Evolutionary conservation across 768 basidiomycete species (phyloP), one percentile per base, ranked within the genome.

Genomic region (Phaeotremella fagi): DNA sequence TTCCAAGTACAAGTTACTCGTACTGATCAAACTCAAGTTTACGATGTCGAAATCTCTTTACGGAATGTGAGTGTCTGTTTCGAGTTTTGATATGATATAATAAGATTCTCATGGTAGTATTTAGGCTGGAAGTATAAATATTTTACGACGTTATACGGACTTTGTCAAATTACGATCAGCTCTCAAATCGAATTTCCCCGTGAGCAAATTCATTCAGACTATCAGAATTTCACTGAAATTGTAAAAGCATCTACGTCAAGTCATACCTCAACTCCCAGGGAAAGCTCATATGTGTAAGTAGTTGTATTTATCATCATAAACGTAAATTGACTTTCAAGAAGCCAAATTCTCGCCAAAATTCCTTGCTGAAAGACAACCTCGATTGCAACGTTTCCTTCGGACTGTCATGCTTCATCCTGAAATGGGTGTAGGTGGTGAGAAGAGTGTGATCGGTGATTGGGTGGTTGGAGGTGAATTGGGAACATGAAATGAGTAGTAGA

Each of bases 351-450:
- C 58, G 9, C 54, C 62, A 0, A 60, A 60, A 20, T 70, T 69
- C 28, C 59, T 73, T 1, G 59, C 52, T 25, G 63, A 70, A 31
- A 51, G 72, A 26, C 60, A 64, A 53, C 61, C 61, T n/a, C 57
- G 68, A 7, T 44, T 73, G n/a, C 67, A 71, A 46, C 52, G 64
- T n/a, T 73, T 71, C 50, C 50, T 73, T 3, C 58, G 60, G 27
- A 59, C 61, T n/a, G 72, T 73, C 29, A 50, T 73, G 35, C 57
- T 73, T 2, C 72, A 73, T 59, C 68, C 71, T 0, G 64, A 62
- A 37, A 65, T 72, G 61, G 71, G 71, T 1, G 53, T 55, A 37
- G 67, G 61, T 7, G 66, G 66, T 15, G 29, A 57, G 14, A 49
- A 29, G 1, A 52, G 54, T 1, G 55, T 66, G 15, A 47, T 69